A percentile compares a stretch with the other conserved stretches of the same genome.
Conservation (phyloP, 805 yeast species). For the Diddensiella santjacobensis region DNA sequence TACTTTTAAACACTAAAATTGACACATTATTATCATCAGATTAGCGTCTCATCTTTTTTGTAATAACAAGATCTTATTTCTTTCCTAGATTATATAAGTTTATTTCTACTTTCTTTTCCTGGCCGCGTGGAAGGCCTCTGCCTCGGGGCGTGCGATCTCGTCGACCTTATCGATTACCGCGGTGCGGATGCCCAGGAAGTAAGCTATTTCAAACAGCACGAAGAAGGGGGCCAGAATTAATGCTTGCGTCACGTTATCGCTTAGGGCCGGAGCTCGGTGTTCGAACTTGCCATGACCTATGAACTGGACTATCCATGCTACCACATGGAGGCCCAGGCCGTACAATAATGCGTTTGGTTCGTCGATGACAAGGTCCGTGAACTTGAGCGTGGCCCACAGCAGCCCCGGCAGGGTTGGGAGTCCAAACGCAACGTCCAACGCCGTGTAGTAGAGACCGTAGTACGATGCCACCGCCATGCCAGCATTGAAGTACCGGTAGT, state of each 20-base stretch:
- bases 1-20: not conserved
- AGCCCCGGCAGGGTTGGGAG: constrained; percentile 42
- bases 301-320: constrained; percentile 80
- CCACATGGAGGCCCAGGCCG: constrained; percentile 41
- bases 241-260: constrained; percentile 81
- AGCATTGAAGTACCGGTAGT: constrained; percentile 35
- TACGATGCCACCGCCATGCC: constrained; percentile 45
- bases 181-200: constrained; percentile 57
- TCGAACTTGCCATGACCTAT: constrained; percentile 85
- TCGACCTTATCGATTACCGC: constrained; percentile 51
- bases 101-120: constrained; percentile 5
- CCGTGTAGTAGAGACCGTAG: constrained; percentile 56
- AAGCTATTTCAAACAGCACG: constrained; percentile 73
- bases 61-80: not conserved
- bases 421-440: constrained; percentile 53
- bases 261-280: constrained; percentile 76
- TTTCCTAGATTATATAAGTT: not conserved
- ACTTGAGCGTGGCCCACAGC: constrained; percentile 27
- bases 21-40: not conserved
- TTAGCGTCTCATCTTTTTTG: not conserved
- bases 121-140: constrained; percentile 9
- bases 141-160: constrained; percentile 32
- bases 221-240: constrained; percentile 88
- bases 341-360: constrained; percentile 22
- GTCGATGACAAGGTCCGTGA: constrained; percentile 27